phyloP scores from a whole-genome alignment of 352 stramenopile genomes.

The Pythium sukuiense region DNA sequence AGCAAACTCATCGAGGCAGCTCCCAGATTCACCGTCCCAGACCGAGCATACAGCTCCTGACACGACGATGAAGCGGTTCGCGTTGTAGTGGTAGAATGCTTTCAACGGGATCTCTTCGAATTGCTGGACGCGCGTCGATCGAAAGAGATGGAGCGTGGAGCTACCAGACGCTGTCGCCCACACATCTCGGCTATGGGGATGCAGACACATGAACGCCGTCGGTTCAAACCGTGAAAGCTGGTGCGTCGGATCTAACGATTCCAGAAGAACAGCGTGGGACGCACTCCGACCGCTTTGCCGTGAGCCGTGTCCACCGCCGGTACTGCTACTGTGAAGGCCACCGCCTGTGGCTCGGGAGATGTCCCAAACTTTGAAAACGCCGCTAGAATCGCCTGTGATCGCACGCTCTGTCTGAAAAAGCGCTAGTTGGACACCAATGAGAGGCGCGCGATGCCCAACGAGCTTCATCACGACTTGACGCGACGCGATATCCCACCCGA shows the following conservation, averaged over 20 bases:
- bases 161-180: slow-evolving; percentile 53
- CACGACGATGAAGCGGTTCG: slow-evolving; percentile 70
- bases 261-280: slow-evolving; percentile 59
- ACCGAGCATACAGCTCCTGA: slow-evolving; percentile 60
- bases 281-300: slow-evolving; percentile 22
- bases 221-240: slow-evolving; percentile 58
- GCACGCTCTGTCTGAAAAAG: slow-evolving; percentile 78
- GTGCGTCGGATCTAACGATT: slow-evolving; percentile 59
- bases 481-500: slow-evolving; percentile 81
- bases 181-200: slow-evolving; percentile 57
- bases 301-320: not conserved
- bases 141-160: slow-evolving; percentile 56
- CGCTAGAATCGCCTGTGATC: slow-evolving; percentile 69
- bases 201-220: slow-evolving; percentile 54
- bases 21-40: slow-evolving; percentile 64
- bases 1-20: slow-evolving; percentile 57
- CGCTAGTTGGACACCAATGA: slow-evolving; percentile 71
- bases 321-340: slow-evolving; percentile 4
- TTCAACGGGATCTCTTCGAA: slow-evolving; percentile 69
- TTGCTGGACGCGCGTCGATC: slow-evolving; percentile 57
- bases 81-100: slow-evolving; percentile 70
- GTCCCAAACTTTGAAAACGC: slow-evolving; percentile 87
- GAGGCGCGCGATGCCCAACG: slow-evolving; percentile 65
- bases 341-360: slow-evolving; percentile 45
- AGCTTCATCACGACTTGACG: slow-evolving; percentile 71